Base-by-base conservation (phyloP, 805 yeast genomes). In the Starmerella asiatica region DNA sequence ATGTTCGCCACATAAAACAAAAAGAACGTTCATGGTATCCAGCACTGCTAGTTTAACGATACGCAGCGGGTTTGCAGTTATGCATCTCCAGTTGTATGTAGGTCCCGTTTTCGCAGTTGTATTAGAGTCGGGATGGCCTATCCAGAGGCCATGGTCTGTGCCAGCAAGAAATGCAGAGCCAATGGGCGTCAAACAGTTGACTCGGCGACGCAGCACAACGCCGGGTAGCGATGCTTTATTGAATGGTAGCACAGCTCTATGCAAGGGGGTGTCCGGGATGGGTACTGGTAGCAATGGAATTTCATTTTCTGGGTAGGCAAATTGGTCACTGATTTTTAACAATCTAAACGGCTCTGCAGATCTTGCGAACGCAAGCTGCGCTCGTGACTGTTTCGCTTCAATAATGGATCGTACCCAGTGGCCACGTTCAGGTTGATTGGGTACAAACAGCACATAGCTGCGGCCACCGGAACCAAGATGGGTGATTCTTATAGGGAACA, bases 281-380 rank as follows among this genome's bases (percentile, higher is more conserved):
- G 55, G 50, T 8, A 59, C 52, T 0, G 63, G 59, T 17, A 57
- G 46, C 21, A 42, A 43, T 0, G 59, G 79, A 39, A 51, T 69
- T 30, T 67, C 70, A 6, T 65, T 60, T 3, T 65, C 69, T n/a
- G 73, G 79, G 55, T 76, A 79, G 2, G 75, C 77, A 58, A 81
- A 82, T 39, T 69, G 64, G 49, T 75, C 79, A 5, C 78, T 63
- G 5, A 82, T 52, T 5, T 71, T 65, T 27, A 62, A 59, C 29
- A 79, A 52, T 8, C 62, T 52, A 53, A 76, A 76, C 0, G 82
- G 78, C 42, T 71, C 79, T 1, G 66, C 54, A 23, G 58, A 64
- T 16, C 57, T 55, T 11, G 62, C 52, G 27, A 50, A 55, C 12
- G 56, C 56, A 3, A 54, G 46, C 11, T 57, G 54, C 27, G 58